These are phyloP conservation scores for Candida pini DNA, from an alignment of 805 yeast genomes.

Conservation along the genomic window DNA sequence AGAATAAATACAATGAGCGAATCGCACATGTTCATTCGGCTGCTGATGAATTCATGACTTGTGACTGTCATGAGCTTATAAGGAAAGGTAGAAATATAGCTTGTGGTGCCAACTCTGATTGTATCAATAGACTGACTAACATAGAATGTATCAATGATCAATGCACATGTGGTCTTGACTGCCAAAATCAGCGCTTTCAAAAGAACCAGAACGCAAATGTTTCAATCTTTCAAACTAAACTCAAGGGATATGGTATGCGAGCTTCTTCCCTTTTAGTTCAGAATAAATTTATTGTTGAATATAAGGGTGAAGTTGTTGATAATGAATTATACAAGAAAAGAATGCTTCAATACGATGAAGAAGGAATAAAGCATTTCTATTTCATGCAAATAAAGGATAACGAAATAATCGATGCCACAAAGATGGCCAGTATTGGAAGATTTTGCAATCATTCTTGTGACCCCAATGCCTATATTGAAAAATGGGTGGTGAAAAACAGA, in stretches of 20 bases:
- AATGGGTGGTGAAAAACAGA: slow-evolving; percentile 93
- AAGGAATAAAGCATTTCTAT: slow-evolving; percentile 74
- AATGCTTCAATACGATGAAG: slow-evolving; percentile 66
- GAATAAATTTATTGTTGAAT: slow-evolving; percentile 80
- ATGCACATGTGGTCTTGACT: slow-evolving; percentile 69
- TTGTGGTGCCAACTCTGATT: slow-evolving; percentile 80
- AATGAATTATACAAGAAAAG: slow-evolving; percentile 69
- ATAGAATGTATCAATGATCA: slow-evolving; percentile 79
- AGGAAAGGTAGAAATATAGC: slow-evolving; percentile 49
- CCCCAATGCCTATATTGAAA: slow-evolving; percentile 93
- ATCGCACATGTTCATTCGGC: slow-evolving; percentile 55
- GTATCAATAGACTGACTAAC: slow-evolving; percentile 88
- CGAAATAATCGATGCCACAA: slow-evolving; percentile 92
- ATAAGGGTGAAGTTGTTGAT: slow-evolving; percentile 90
- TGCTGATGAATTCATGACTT: slow-evolving; percentile 79
- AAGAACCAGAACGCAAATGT: slow-evolving; percentile 63
- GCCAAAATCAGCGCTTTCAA: slow-evolving; percentile 89
- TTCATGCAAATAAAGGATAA: slow-evolving; percentile 94
- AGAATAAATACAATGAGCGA: slow-evolving; percentile 59
- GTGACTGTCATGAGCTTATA: slow-evolving; percentile 70
- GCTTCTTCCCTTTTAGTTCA: slow-evolving; percentile 55
- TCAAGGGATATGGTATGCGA: slow-evolving; percentile 86
- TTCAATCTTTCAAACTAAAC: slow-evolving; percentile 76
- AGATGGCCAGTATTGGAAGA: slow-evolving; percentile 81
- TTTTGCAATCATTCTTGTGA: slow-evolving; percentile 93